Conservation (phyloP, 306 rosid genomes). For the Acmispon strigosus region DNA sequence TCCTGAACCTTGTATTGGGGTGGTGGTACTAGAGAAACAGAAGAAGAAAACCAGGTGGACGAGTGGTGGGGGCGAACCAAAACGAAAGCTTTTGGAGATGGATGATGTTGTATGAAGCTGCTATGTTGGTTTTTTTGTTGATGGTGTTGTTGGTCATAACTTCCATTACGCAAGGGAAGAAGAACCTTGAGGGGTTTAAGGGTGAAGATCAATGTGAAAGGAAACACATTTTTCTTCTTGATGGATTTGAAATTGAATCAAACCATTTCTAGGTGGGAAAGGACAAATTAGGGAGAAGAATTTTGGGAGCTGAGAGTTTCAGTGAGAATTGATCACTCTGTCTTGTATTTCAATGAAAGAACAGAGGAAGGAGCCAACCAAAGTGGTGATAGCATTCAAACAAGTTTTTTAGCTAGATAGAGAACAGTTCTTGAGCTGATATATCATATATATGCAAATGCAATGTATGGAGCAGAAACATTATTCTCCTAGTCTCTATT, state of each 20-base stretch:
- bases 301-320: conserved; percentile 16
- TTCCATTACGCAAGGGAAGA: conserved; percentile 41
- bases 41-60: conserved; percentile 58
- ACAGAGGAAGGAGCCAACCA: not conserved
- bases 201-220: conserved; percentile 34
- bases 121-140: conserved; percentile 29
- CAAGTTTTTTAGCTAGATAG: not conserved
- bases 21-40: conserved; percentile 10
- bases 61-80: conserved; percentile 64
- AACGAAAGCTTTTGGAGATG: conserved; percentile 53
- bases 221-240: conserved; percentile 52
- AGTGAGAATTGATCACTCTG: not conserved
- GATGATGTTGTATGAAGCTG: conserved; percentile 26
- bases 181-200: not conserved
- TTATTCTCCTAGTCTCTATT: no score
- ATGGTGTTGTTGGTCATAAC: conserved; percentile 39
- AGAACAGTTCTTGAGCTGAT: not conserved
- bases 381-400: not conserved
- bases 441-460: not conserved
- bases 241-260: conserved; percentile 33
- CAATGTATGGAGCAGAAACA: not conserved
- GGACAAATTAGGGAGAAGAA: not conserved
- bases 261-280: conserved; percentile 26
- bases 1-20: not conserved
- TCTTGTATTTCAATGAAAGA: conserved; percentile 27